A percentile compares a stretch with the other conserved stretches of the same genome.
These are phyloP conservation scores for Psilocybe tampanensis DNA, from an alignment of 768 basidiomycete genomes.

Conservation along the genomic window DNA sequence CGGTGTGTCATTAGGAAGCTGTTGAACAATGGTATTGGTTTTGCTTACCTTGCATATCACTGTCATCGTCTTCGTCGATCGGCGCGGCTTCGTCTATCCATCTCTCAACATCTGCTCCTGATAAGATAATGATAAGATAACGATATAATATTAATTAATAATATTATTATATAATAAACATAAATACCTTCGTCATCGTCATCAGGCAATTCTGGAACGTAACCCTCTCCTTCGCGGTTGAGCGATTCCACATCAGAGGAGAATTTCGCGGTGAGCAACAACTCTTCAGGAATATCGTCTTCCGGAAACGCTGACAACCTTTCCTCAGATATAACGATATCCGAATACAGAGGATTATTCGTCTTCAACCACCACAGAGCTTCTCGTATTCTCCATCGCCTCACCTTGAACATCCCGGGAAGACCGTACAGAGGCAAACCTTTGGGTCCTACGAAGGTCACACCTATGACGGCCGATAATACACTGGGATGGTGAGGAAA, in stretches of 20 bases:
- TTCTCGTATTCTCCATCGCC: not conserved
- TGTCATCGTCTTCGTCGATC: too few relatives aligned
- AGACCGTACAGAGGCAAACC: not conserved
- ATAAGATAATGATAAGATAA: too few relatives aligned
- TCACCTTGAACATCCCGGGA: conserved; percentile 18
- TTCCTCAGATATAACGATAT: conserved; percentile 13
- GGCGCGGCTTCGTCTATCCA: too few relatives aligned
- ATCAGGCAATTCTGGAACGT: conserved; percentile 32
- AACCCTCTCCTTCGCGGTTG: conserved; percentile 29
- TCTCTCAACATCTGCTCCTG: too few relatives aligned
- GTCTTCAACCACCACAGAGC: conserved; percentile 14
- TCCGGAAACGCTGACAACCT: conserved; percentile 27
- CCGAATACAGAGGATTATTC: conserved; percentile 14
- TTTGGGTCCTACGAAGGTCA: conserved; percentile 18
- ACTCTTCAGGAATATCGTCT: conserved; percentile 32
- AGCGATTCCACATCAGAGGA: conserved; percentile 18
- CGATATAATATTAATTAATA: not conserved
- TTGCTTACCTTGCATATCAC: too few relatives aligned
- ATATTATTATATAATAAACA: not conserved
- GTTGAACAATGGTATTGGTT: too few relatives aligned
- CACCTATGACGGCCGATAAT: conserved; percentile 11
- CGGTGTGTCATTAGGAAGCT: too few relatives aligned
- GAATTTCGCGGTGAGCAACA: conserved; percentile 18
- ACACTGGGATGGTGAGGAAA: conserved; percentile 1
- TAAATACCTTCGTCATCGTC: conserved; percentile 10